A percentile compares a stretch with the other conserved stretches of the same genome.
phyloP scores from a whole-genome alignment of 2,329 filamentous ascomycete species.

The Chalara sp. region DNA sequence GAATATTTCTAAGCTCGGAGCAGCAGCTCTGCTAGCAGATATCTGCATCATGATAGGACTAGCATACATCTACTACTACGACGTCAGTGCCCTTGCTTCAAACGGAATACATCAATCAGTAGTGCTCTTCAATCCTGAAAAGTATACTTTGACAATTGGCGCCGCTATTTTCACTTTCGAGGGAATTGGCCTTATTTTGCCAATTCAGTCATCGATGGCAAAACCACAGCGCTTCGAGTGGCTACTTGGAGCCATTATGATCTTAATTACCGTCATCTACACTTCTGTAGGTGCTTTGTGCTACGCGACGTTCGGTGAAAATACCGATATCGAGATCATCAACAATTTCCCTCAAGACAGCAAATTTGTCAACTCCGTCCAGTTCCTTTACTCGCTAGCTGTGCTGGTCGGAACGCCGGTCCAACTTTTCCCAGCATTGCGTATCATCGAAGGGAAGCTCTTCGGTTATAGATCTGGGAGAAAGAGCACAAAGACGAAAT shows the following conservation, averaged over 20 bases:
- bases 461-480: slow-evolving; percentile 86
- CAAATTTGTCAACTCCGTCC: slow-evolving; percentile 91
- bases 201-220: slow-evolving; percentile 94
- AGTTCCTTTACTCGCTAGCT: slow-evolving; percentile 92
- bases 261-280: slow-evolving; percentile 87
- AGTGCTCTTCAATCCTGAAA: slow-evolving; percentile 72
- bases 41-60: slow-evolving; percentile 87
- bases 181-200: slow-evolving; percentile 91
- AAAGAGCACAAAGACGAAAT: slow-evolving; percentile 94
- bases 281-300: slow-evolving; percentile 82
- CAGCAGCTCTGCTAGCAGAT: slow-evolving; percentile 86
- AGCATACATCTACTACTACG: slow-evolving; percentile 90
- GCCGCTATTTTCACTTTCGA: slow-evolving; percentile 98
- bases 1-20: slow-evolving; percentile 92
- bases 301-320: slow-evolving; percentile 88
- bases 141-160: slow-evolving; percentile 95
- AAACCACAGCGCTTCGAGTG: slow-evolving; percentile 80
- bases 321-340: slow-evolving; percentile 91
- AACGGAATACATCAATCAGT: slow-evolving; percentile 76
- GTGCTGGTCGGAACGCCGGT: slow-evolving; percentile 89
- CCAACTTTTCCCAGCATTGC: slow-evolving; percentile 93
- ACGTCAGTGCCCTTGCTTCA: slow-evolving; percentile 70
- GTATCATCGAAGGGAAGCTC: slow-evolving; percentile 85
- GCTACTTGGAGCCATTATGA: slow-evolving; percentile 83
- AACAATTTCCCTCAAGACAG: slow-evolving; percentile 92